Evolutionary conservation across 2,329 filamentous ascomycete species (phyloP).

Genomic region (Ophiostoma sp.): DNA sequence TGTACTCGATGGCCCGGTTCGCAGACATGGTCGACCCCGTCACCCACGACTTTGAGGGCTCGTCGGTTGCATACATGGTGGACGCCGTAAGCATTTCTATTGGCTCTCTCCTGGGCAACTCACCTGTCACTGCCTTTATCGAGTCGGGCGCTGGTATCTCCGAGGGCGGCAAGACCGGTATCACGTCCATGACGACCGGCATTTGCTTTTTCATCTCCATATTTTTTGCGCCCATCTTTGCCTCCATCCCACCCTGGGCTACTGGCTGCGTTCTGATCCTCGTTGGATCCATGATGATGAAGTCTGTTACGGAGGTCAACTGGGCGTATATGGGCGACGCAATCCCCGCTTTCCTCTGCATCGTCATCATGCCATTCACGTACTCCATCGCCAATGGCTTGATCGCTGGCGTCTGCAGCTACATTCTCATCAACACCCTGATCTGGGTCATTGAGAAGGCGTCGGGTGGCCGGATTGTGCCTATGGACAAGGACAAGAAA

Average conservation of each 20-base stretch:
- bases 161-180: conserved; percentile 66
- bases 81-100: conserved; percentile 68
- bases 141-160: conserved; percentile 71
- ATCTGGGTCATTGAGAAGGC: conserved; percentile 43
- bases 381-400: conserved; percentile 75
- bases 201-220: conserved; percentile 65
- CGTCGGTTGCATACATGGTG: conserved; percentile 69
- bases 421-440: conserved; percentile 45
- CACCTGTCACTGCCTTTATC: conserved; percentile 69
- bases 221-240: conserved; percentile 72
- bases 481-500: conserved; percentile 49
- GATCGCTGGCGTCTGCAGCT: conserved; percentile 57
- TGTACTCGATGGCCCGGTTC: conserved; percentile 76
- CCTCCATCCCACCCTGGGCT: conserved; percentile 72
- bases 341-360: conserved; percentile 68
- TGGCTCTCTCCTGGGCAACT: conserved; percentile 62
- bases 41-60: conserved; percentile 71
- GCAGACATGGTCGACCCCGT: conserved; percentile 52
- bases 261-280: conserved; percentile 68
- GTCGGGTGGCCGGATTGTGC: conserved; percentile 42
- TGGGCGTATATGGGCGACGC: conserved; percentile 75
- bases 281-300: conserved; percentile 73
- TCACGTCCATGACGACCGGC: conserved; percentile 65
- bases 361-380: conserved; percentile 70
- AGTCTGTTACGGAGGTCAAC: conserved; percentile 67